Evolutionary conservation across 768 basidiomycete genomes (phyloP).

Genomic region (Tremella mesenterica): DNA sequence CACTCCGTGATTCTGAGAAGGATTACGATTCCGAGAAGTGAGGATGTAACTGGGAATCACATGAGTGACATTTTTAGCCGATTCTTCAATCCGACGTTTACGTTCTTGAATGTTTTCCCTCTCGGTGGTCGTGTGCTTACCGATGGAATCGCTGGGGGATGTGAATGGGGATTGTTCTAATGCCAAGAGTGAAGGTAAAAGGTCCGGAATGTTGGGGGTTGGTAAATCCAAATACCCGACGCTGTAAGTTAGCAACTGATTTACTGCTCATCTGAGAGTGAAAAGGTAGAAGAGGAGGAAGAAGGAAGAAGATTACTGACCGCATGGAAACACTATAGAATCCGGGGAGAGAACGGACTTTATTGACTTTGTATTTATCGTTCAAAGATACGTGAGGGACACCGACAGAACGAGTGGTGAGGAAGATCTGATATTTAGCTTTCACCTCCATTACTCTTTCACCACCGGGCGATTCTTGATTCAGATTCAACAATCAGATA

Average conservation of each 20-base stretch:
- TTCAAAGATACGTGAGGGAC: constrained; percentile 49
- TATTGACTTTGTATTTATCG: constrained; percentile 55
- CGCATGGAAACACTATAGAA: constrained; percentile 16
- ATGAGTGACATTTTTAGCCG: not conserved
- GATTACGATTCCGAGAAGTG: constrained; percentile 23
- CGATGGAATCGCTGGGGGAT: not conserved
- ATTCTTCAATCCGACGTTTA: too few species aligned
- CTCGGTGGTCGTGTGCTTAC: too few species aligned
- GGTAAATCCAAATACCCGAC: constrained; percentile 57
- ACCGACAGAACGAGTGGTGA: constrained; percentile 54
- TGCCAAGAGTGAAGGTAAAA: constrained; percentile 50
- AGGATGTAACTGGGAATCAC: constrained; percentile 14
- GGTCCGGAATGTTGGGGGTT: constrained; percentile 44
- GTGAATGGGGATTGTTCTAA: not conserved
- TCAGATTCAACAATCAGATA: too few species aligned
- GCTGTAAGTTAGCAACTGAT: not conserved
- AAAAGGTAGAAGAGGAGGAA: not conserved
- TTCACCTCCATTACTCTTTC: too few species aligned
- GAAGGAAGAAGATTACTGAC: not conserved
- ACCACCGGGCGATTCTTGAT: too few species aligned
- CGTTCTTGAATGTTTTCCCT: too few species aligned
- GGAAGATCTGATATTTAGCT: constrained; percentile 60
- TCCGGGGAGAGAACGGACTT: constrained; percentile 52
- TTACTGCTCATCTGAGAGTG: not conserved
- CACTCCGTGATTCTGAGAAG: constrained; percentile 25